A percentile compares a stretch with the other conserved stretches of the same genome.
phyloP scores from a whole-genome alignment of 495 filamentous ascomycete species.

The Astrothelium subdiscretum region DNA sequence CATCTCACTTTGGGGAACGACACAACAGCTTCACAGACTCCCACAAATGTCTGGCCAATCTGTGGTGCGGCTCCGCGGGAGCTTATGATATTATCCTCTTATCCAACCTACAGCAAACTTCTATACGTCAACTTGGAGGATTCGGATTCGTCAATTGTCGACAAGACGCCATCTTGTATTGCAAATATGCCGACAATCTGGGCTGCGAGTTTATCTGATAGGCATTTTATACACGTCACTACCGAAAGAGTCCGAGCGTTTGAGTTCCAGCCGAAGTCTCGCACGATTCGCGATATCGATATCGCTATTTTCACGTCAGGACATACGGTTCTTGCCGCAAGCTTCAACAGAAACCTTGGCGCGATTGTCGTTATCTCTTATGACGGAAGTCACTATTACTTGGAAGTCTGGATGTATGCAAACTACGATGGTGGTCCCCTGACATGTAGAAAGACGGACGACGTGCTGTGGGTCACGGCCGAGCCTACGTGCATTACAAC shows the following conservation, averaged over 20 bases:
- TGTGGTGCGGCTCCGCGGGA: neutral
- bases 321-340: slow-evolving; percentile 8
- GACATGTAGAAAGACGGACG: neutral
- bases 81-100: slow-evolving; percentile 10
- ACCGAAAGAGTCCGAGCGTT: slow-evolving; percentile 5
- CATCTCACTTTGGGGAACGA: neutral
- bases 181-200: slow-evolving; percentile 16
- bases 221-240: slow-evolving; percentile 21
- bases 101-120: slow-evolving; percentile 7
- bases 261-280: neutral
- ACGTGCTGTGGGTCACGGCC: neutral
- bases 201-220: slow-evolving; percentile 6
- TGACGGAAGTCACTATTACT: neutral
- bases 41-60: slow-evolving; percentile 21
- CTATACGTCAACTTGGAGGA: slow-evolving; percentile 4
- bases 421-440: neutral
- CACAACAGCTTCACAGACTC: neutral
- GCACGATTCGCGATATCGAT: neutral
- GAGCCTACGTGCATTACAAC: neutral
- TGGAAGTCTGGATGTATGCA: neutral
- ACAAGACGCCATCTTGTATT: slow-evolving; percentile 9
- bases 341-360: slow-evolving; percentile 6
- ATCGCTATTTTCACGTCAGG: slow-evolving; percentile 2
- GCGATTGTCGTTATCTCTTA: slow-evolving; percentile 5
- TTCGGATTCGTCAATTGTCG: slow-evolving; percentile 3